phyloP scores from a whole-genome alignment of 768 basidiomycete species.

The Dendrothele bispora region DNA sequence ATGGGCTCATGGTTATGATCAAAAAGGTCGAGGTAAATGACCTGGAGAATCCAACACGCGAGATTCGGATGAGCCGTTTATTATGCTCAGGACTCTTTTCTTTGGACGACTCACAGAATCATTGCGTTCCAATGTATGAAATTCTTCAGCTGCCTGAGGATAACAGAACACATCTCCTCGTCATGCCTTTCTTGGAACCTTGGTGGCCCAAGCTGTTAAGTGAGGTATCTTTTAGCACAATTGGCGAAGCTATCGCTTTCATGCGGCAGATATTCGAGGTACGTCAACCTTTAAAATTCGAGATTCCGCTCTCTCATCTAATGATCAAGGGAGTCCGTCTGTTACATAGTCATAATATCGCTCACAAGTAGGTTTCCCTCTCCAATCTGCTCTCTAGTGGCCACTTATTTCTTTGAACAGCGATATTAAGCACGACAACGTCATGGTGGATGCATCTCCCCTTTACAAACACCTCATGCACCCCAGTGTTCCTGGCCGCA shows the following conservation, averaged over 20 bases:
- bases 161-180: slow-evolving; percentile 1
- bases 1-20: slow-evolving; percentile 27
- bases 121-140: slow-evolving; percentile 10
- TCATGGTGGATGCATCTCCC: neutral
- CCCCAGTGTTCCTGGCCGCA: slow-evolving; percentile 9
- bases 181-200: slow-evolving; percentile 7
- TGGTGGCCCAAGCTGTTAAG: too few relatives aligned
- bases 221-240: slow-evolving; percentile 14
- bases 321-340: slow-evolving; percentile 19
- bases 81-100: slow-evolving; percentile 16
- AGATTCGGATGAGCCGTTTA: slow-evolving; percentile 24
- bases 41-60: slow-evolving; percentile 15
- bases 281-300: neutral
- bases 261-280: slow-evolving; percentile 24
- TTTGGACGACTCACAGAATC: slow-evolving; percentile 3
- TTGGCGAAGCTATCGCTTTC: slow-evolving; percentile 26
- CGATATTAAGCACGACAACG: too few relatives aligned
- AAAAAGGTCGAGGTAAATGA: slow-evolving; percentile 19
- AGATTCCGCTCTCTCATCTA: neutral
- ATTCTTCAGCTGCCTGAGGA: neutral
- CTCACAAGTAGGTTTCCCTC: slow-evolving; percentile 22
- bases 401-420: too few relatives aligned
- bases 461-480: slow-evolving; percentile 19
- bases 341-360: slow-evolving; percentile 23
- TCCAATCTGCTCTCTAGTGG: neutral